Evolutionary conservation across 1,284 basidiomycete genomes (phyloP).

Genomic region (Cerrena zonata): DNA sequence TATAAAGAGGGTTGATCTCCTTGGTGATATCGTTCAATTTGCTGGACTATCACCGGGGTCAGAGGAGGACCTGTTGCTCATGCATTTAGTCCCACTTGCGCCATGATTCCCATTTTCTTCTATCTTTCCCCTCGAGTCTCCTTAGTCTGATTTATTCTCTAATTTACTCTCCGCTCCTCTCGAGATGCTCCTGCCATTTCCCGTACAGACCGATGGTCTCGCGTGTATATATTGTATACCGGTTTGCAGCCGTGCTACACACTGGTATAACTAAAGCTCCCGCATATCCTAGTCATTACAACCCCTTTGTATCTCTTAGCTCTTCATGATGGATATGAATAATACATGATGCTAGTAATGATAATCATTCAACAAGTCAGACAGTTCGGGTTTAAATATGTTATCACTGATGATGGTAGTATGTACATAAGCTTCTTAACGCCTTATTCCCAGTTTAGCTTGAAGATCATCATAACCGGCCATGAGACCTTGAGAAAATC

Average conservation of each 20-base stretch:
- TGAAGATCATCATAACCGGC: constrained; percentile 8
- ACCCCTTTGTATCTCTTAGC: no score
- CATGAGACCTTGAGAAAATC: constrained; percentile 4
- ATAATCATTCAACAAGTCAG: no score
- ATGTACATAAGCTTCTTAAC: no score
- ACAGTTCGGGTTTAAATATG: no score
- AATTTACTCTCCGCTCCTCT: neutral
- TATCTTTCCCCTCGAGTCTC: neutral
- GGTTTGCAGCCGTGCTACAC: no score
- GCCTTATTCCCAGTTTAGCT: neutral
- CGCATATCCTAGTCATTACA: no score
- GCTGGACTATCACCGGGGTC: neutral
- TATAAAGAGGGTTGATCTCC: neutral
- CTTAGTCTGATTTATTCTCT: neutral
- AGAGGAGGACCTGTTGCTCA: neutral
- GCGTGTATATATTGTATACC: no score
- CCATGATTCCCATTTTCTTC: neutral
- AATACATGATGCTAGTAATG: no score
- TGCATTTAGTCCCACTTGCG: neutral
- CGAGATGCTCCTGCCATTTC: neutral
- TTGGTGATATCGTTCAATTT: neutral
- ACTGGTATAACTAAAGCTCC: no score
- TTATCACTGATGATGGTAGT: no score
- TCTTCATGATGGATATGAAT: no score
- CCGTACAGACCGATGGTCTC: no score